phyloP scores from a whole-genome alignment of 1,284 basidiomycete genomes.

The Amylostereum chailletii region DNA sequence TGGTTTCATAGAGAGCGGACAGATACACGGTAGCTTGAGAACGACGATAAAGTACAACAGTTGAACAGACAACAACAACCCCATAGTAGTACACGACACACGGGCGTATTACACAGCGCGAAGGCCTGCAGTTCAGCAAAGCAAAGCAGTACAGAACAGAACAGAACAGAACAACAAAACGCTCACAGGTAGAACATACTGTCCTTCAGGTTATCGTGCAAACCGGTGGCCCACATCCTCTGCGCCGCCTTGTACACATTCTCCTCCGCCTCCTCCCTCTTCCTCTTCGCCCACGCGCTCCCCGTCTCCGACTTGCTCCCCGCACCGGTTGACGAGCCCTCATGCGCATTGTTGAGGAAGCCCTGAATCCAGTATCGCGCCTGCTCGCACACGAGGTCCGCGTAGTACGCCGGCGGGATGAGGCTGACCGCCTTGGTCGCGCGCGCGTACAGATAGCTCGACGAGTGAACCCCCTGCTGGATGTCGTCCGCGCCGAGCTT shows the following conservation, averaged over 20 bases:
- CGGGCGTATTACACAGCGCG: too few species aligned
- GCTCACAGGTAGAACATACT: conserved; percentile 69
- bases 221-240: conserved; percentile 52
- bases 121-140: too few species aligned
- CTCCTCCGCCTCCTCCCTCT: conserved; percentile 31
- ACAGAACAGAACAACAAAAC: neutral
- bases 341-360: conserved; percentile 30
- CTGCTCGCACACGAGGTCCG: conserved; percentile 69
- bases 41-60: too few species aligned
- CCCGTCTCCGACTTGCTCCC: neutral
- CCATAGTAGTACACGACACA: too few species aligned
- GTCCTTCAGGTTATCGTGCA: conserved; percentile 46
- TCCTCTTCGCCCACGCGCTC: conserved; percentile 19
- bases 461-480: conserved; percentile 56
- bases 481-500: conserved; percentile 53
- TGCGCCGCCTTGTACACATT: conserved; percentile 44
- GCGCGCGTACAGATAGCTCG: conserved; percentile 63
- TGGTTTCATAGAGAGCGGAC: too few species aligned
- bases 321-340: conserved; percentile 12
- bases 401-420: conserved; percentile 68
- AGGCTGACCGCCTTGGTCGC: conserved; percentile 74
- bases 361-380: conserved; percentile 64
- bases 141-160: neutral
- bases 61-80: too few species aligned
- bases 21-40: too few species aligned